phyloP scores from a whole-genome alignment of 2,329 filamentous ascomycete genomes.

The Pseudocercospora musae region DNA sequence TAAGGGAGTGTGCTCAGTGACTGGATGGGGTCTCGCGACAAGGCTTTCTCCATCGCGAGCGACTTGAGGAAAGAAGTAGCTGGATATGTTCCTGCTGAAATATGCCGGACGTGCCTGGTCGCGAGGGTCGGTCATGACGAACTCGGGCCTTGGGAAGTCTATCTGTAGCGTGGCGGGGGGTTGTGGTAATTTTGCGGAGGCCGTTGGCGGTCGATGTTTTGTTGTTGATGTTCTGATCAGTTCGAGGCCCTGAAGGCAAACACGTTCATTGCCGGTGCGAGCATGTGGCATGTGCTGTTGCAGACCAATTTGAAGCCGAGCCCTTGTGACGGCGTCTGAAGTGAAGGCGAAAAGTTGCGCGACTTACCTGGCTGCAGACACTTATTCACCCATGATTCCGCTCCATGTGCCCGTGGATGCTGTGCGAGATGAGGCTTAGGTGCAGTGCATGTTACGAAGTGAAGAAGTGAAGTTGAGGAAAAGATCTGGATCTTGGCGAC shows the following conservation, averaged over 20 bases:
- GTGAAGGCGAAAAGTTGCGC: neutral
- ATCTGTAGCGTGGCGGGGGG: neutral
- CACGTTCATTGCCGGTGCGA: neutral
- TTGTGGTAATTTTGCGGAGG: neutral
- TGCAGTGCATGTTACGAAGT: neutral
- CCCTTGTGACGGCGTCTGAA: neutral
- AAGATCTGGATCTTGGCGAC: neutral
- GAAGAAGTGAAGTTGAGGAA: neutral
- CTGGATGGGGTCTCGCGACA: neutral
- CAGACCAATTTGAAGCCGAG: neutral
- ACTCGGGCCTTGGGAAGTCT: slow-evolving; percentile 10
- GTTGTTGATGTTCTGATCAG: neutral
- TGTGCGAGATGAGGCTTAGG: neutral
- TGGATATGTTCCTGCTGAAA: neutral
- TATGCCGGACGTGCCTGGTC: slow-evolving; percentile 1
- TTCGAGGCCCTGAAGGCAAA: neutral
- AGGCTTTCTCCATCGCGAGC: slow-evolving; percentile 1
- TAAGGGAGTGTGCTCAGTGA: neutral
- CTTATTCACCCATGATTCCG: slow-evolving; percentile 10
- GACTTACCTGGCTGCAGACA: neutral
- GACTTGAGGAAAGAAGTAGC: slow-evolving; percentile 3
- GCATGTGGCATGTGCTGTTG: slow-evolving; percentile 5
- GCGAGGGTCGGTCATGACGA: neutral
- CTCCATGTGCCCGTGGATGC: neutral
- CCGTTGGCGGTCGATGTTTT: neutral